Conservation (phyloP, 176 grass and related monocot genomes). For the Poa annua region DNA sequence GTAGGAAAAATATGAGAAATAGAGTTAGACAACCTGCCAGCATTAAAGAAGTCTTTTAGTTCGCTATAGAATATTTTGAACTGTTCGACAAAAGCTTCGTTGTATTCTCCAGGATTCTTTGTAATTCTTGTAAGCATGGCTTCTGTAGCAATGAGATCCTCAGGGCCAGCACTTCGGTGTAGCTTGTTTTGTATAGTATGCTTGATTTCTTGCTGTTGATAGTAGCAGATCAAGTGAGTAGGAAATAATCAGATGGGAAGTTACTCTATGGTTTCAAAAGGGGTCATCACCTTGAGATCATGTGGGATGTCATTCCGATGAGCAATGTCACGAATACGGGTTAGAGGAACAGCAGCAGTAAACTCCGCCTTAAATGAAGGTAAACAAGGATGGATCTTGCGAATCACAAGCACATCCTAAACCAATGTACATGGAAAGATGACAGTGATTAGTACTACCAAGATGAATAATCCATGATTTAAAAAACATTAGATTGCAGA, state of each 20-base stretch:
- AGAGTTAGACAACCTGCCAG: slow-evolving; percentile 74
- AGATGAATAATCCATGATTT: slow-evolving; percentile 18
- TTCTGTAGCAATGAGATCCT: slow-evolving; percentile 99
- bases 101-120: slow-evolving; percentile 76
- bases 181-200: slow-evolving; percentile 99
- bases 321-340: slow-evolving; percentile 97
- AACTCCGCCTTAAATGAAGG: slow-evolving; percentile 99
- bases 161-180: slow-evolving; percentile 95
- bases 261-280: slow-evolving; percentile 31
- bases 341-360: slow-evolving; percentile 97
- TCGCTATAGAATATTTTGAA: slow-evolving; percentile 90
- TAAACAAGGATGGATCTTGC: slow-evolving; percentile 89
- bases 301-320: slow-evolving; percentile 96
- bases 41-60: slow-evolving; percentile 98
- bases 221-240: slow-evolving; percentile 38
- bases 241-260: slow-evolving; percentile 24
- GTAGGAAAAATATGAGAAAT: slow-evolving; percentile 23
- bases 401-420: slow-evolving; percentile 78
- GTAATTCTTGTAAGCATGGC: slow-evolving; percentile 92
- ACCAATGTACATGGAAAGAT: slow-evolving; percentile 25
- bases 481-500: slow-evolving; percentile 8
- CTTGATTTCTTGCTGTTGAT: slow-evolving; percentile 96
- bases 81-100: slow-evolving; percentile 79
- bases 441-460: slow-evolving; percentile 1
- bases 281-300: slow-evolving; percentile 77